Evolutionary conservation across 2,329 filamentous ascomycete species (phyloP).

Genomic region (Colletotrichum eremochloae): DNA sequence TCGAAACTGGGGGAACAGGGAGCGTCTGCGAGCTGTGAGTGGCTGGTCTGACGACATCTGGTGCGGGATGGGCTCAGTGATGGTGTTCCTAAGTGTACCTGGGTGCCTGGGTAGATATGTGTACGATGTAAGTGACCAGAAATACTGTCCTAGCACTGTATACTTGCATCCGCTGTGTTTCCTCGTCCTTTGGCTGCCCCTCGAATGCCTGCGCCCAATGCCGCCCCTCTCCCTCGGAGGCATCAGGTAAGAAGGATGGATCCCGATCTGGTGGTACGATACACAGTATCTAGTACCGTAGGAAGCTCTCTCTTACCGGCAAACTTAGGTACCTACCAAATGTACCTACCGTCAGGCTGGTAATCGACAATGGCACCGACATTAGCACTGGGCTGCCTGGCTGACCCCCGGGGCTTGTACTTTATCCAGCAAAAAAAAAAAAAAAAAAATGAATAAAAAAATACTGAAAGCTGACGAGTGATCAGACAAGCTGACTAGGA

Average conservation of each 20-base stretch:
- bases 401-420: not conserved
- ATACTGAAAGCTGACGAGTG: not conserved
- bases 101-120: too few relatives aligned
- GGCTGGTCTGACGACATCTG: not conserved
- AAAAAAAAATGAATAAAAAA: not conserved
- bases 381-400: not conserved
- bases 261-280: too few relatives aligned
- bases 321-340: too few relatives aligned
- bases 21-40: slow-evolving; percentile 11
- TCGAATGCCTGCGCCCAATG: too few relatives aligned
- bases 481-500: not conserved
- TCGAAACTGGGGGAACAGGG: slow-evolving; percentile 40
- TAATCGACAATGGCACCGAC: not conserved
- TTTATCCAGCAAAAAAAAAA: not conserved
- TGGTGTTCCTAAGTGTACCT: too few relatives aligned
- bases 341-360: too few relatives aligned
- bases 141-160: not conserved
- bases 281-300: too few relatives aligned
- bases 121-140: accelerated
- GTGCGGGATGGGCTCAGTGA: slow-evolving; percentile 10
- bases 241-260: not conserved
- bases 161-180: not conserved
- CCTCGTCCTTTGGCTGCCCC: not conserved
- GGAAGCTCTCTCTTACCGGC: too few relatives aligned
- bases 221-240: too few relatives aligned